A percentile compares a stretch with the other conserved stretches of the same genome.
Evolutionary conservation across 805 yeast genomes (phyloP).

Genomic region (Yarrowia yakushimensis): DNA sequence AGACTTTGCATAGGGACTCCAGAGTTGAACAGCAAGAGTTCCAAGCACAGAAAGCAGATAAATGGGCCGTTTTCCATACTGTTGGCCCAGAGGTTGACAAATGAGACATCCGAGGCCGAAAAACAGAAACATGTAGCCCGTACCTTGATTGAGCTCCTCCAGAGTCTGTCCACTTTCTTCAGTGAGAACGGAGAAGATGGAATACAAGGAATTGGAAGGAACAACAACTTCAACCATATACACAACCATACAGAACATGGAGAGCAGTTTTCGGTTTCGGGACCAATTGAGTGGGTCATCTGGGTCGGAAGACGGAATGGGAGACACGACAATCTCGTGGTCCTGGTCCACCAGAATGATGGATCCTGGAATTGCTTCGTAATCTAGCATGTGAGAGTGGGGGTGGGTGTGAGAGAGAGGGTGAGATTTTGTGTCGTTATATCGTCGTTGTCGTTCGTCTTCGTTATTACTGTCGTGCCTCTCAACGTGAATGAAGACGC

Average conservation of each 20-base stretch:
- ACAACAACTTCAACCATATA: conserved; percentile 48
- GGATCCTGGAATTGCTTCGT: conserved; percentile 31
- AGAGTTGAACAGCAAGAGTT: conserved; percentile 41
- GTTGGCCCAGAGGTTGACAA: conserved; percentile 52
- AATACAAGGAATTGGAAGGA: conserved; percentile 43
- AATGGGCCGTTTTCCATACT: conserved; percentile 49
- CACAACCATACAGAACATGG: conserved; percentile 40
- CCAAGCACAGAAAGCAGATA: conserved; percentile 44
- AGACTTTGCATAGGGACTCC: conserved; percentile 43
- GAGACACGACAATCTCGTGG: conserved; percentile 44
- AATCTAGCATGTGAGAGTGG: not conserved
- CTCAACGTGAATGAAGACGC: too few relatives aligned
- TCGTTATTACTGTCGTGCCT: too few relatives aligned
- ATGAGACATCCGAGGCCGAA: conserved; percentile 51
- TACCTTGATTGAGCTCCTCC: conserved; percentile 45
- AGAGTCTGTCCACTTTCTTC: conserved; percentile 41
- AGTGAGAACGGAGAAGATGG: conserved; percentile 43
- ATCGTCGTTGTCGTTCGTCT: too few relatives aligned
- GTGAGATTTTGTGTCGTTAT: not conserved
- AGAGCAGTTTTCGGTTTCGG: conserved; percentile 45
- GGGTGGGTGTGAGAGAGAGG: not conserved
- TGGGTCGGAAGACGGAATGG: conserved; percentile 65
- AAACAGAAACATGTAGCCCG: conserved; percentile 51
- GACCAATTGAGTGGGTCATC: conserved; percentile 71
- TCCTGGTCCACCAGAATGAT: conserved; percentile 29